Conservation (phyloP, 176 grass and related monocot species). For the Eremochloa ophiuroides region DNA sequence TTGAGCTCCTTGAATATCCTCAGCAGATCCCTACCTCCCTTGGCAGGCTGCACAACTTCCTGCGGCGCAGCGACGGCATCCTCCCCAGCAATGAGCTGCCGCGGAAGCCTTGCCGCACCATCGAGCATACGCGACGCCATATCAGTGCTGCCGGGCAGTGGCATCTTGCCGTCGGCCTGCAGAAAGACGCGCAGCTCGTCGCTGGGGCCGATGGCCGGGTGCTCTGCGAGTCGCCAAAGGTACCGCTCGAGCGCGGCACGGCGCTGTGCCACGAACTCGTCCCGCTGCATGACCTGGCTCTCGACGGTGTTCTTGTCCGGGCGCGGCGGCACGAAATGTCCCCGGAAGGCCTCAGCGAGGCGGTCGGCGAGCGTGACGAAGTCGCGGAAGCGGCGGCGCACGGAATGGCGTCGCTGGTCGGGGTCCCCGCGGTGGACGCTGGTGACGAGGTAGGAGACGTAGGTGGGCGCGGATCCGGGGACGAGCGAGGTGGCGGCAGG, state of each 20-base stretch:
- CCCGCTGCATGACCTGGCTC: constrained; percentile 94
- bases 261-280: constrained; percentile 84
- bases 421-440: constrained; percentile 36
- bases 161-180: constrained; percentile 82
- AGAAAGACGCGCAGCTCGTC: constrained; percentile 92
- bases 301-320: constrained; percentile 94
- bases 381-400: constrained; percentile 93
- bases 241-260: constrained; percentile 70
- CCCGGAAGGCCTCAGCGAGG: constrained; percentile 79
- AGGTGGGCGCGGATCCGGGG: constrained; percentile 64
- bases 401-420: constrained; percentile 35
- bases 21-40: constrained; percentile 85
- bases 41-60: constrained; percentile 93
- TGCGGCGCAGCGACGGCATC: constrained; percentile 52
- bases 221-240: constrained; percentile 72
- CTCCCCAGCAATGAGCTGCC: constrained; percentile 59
- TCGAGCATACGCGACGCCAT: constrained; percentile 89
- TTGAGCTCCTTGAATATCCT: constrained; percentile 96
- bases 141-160: constrained; percentile 73
- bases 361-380: constrained; percentile 92
- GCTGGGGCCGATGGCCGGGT: constrained; percentile 68
- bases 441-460: constrained; percentile 79
- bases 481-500: constrained; percentile 54
- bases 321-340: constrained; percentile 75
- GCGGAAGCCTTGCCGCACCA: constrained; percentile 65